Percentiles rank a stretch among this genome's conserved stretches.
phyloP scores from a whole-genome alignment of 1,284 basidiomycete genomes.

The Ceratobasidium sp. region DNA sequence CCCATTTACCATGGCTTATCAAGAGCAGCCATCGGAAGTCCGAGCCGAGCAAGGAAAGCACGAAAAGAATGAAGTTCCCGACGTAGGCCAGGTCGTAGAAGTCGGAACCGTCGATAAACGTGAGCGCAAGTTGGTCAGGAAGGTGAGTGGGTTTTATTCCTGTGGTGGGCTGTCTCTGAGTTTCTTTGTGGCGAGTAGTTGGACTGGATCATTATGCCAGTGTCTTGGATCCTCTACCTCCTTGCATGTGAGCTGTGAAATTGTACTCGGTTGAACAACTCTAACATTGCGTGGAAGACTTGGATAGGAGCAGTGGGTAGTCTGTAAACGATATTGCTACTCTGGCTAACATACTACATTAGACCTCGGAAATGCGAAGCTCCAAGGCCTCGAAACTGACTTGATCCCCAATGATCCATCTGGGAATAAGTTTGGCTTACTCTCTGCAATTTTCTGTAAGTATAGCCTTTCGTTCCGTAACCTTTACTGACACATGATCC shows the following conservation, averaged over 20 bases:
- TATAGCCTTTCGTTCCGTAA: background rate
- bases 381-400: constrained; percentile 1
- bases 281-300: background rate
- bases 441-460: constrained; percentile 17
- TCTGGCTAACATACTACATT: background rate
- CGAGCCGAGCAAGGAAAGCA: too few species aligned
- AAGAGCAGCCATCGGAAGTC: too few species aligned
- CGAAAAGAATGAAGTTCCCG: background rate
- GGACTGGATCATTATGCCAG: constrained; percentile 8
- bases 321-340: background rate
- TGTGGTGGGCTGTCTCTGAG: background rate
- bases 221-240: constrained; percentile 11
- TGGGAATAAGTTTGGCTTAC: background rate
- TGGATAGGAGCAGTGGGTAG: constrained; percentile 9
- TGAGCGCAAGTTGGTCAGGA: constrained; percentile 14
- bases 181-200: background rate
- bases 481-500: background rate
- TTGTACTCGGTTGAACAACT: too few species aligned
- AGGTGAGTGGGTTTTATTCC: background rate
- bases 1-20: too few species aligned
- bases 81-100: background rate
- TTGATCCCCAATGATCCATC: constrained; percentile 8
- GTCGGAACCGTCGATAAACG: background rate
- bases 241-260: background rate
- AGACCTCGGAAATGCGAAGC: constrained; percentile 12